Evolutionary conservation across 73 alveolate species (phyloP), one percentile per base, ranked within the genome.

Genomic region (Loxodes magnus): DNA sequence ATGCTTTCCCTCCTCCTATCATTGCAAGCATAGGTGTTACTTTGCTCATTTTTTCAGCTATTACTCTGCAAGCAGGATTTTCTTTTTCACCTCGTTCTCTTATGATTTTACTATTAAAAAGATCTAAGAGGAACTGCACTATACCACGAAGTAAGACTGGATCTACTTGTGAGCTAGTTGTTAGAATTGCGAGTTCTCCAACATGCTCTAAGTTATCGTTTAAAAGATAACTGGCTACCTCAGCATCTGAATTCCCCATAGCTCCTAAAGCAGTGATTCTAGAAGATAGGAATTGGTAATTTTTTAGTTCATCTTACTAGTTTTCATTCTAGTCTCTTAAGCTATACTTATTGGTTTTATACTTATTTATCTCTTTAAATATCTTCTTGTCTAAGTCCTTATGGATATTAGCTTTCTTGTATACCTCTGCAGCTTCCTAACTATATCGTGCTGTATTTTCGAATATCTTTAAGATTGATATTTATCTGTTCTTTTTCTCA

Each of bases 381-480:
- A 46, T 25, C 1, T 46, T 41, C 17, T 41, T 46, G 7, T 25
- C n/a, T 46, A 46, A 46, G 22, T 46, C 27, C 34, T 46, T 37
- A 2, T 46, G 59, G 1, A 46, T 46, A n/a, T 46, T 41, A 1
- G 22, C 59, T 1, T 9, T 19, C 7, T 25, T 19, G 2, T 25
- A 46, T n/a, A 46, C 17, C 7, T 14, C 0, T 9, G 52, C 39
- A 7, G 59, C 22, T 16, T 46, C 10, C 27, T 12, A 20, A 19
- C 27, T 10, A 23, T 24, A 10, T 46, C 27, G 22, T 24, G 59
- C 22, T 23, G 27, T 16, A 46, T 46, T 46, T 38, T 77, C 75
- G 22, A 77, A 63, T 30, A 77, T 62, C 51, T 36, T 44, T 23
- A 77, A 53, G 22, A 58, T 21, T 54, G 41, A 41, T 3, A 44